These are phyloP conservation scores for Xylaria arbuscula DNA, from an alignment of 2,329 filamentous ascomycete genomes.

Conservation along the genomic window DNA sequence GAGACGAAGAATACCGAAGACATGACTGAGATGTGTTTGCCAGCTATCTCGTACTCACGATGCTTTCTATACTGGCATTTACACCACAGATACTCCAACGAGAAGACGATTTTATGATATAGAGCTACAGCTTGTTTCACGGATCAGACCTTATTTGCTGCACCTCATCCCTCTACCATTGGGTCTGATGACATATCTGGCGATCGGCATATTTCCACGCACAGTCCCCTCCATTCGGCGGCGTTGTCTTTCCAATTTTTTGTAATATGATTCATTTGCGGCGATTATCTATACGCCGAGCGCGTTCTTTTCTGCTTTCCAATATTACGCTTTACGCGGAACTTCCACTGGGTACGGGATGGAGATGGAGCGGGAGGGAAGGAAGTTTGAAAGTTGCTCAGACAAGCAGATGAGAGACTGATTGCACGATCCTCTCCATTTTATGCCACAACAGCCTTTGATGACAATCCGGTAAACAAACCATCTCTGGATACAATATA, in stretches of 20 bases:
- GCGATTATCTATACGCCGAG: slow-evolving; percentile 40
- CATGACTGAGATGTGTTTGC: slow-evolving; percentile 14
- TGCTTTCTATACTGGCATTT: slow-evolving; percentile 20
- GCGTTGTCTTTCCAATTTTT: slow-evolving; percentile 45
- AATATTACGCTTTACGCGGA: slow-evolving; percentile 17
- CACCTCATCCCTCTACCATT: slow-evolving; percentile 21
- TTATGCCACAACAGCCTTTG: slow-evolving; percentile 48
- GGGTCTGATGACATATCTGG: slow-evolving; percentile 20
- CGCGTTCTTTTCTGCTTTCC: slow-evolving; percentile 33
- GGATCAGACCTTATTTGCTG: slow-evolving; percentile 30
- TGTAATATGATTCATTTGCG: slow-evolving; percentile 50
- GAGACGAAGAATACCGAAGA: slow-evolving; percentile 6
- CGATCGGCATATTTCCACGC: slow-evolving; percentile 32
- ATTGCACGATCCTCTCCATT: slow-evolving; percentile 42
- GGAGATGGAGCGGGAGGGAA: slow-evolving; percentile 19
- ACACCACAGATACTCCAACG: slow-evolving; percentile 45
- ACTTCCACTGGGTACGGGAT: slow-evolving; percentile 19
- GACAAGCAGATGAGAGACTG: slow-evolving; percentile 36
- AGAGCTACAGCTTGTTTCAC: slow-evolving; percentile 46
- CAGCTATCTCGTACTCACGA: slow-evolving; percentile 14
- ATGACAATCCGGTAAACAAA: slow-evolving; percentile 49
- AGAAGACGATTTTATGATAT: slow-evolving; percentile 54
- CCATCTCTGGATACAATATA: slow-evolving; percentile 52
- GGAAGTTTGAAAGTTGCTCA: slow-evolving; percentile 19
- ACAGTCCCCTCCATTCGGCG: slow-evolving; percentile 34